phyloP scores from a whole-genome alignment of 1,139 yeast genomes.

The Kurtzmaniella quercitrusa region DNA sequence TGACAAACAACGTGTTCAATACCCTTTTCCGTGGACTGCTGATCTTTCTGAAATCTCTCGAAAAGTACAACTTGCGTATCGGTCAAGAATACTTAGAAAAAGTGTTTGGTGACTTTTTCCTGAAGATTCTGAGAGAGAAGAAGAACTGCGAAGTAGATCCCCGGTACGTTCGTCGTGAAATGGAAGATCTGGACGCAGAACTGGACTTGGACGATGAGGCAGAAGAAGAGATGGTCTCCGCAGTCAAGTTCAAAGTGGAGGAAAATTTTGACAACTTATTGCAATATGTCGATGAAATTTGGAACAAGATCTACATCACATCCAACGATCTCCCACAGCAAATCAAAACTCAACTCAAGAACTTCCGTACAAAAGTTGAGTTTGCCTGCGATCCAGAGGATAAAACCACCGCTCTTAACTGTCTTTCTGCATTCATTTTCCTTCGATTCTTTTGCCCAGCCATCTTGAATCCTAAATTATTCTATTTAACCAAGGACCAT shows the following conservation, averaged over 20 bases:
- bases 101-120: conserved; percentile 66
- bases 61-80: conserved; percentile 66
- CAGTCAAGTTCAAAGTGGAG: conserved; percentile 32
- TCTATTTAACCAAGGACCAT: conserved; percentile 65
- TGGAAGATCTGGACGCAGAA: conserved; percentile 15
- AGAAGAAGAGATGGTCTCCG: conserved; percentile 21
- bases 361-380: conserved; percentile 59
- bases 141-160: conserved; percentile 77
- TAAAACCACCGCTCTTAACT: conserved; percentile 54
- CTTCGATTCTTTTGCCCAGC: conserved; percentile 90
- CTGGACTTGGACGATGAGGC: conserved; percentile 22
- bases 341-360: conserved; percentile 57
- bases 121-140: conserved; percentile 46
- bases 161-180: conserved; percentile 33
- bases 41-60: conserved; percentile 74
- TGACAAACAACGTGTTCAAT: conserved; percentile 51
- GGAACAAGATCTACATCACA: conserved; percentile 67
- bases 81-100: conserved; percentile 78
- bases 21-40: conserved; percentile 85
- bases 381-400: conserved; percentile 57
- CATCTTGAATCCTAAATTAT: conserved; percentile 79
- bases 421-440: conserved; percentile 79
- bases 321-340: conserved; percentile 74
- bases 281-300: conserved; percentile 56
- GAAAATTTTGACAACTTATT: conserved; percentile 52